A percentile compares a stretch with the other conserved stretches of the same genome.
These are phyloP conservation scores for Boletus pseudopeckii DNA, from an alignment of 768 basidiomycete species.

Conservation along the genomic window DNA sequence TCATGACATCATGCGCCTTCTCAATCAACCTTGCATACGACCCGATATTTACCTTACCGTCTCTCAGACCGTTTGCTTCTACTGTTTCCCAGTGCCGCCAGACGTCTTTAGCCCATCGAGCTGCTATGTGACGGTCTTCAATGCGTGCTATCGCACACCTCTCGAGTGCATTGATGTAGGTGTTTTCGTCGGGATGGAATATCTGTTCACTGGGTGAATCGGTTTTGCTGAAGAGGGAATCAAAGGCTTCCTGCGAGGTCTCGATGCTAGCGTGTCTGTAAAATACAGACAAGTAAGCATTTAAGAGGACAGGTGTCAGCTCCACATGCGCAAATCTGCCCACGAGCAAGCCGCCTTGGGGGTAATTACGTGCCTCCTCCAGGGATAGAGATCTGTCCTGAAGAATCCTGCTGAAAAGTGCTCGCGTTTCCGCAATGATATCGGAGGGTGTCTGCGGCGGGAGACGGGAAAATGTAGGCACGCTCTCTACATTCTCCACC, in stretches of 20 bases:
- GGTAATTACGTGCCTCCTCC: neutral
- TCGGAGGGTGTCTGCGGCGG: constrained; percentile 74
- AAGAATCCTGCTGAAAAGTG: constrained; percentile 63
- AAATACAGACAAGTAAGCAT: constrained; percentile 78
- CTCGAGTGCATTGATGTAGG: constrained; percentile 67
- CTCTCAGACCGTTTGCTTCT: constrained; percentile 38
- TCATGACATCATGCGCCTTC: constrained; percentile 62
- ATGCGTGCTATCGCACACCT: constrained; percentile 46
- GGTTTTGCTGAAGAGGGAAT: constrained; percentile 43
- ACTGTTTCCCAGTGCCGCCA: constrained; percentile 63
- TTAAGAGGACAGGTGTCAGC: constrained; percentile 62
- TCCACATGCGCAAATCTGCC: constrained; percentile 55
- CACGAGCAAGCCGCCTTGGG: constrained; percentile 8
- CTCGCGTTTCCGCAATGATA: constrained; percentile 62
- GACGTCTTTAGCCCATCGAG: constrained; percentile 53
- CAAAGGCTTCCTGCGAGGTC: constrained; percentile 46
- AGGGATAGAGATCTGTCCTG: constrained; percentile 33
- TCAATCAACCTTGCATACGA: constrained; percentile 55
- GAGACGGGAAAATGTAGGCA: constrained; percentile 41
- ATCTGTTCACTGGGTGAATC: constrained; percentile 4
- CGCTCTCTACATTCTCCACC: neutral
- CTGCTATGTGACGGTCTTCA: constrained; percentile 46
- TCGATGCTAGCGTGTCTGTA: constrained; percentile 57
- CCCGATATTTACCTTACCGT: constrained; percentile 19
- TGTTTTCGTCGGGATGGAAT: constrained; percentile 47